Base-by-base conservation (phyloP, 2,329 filamentous ascomycete genomes). In the Daldinia sp. region DNA sequence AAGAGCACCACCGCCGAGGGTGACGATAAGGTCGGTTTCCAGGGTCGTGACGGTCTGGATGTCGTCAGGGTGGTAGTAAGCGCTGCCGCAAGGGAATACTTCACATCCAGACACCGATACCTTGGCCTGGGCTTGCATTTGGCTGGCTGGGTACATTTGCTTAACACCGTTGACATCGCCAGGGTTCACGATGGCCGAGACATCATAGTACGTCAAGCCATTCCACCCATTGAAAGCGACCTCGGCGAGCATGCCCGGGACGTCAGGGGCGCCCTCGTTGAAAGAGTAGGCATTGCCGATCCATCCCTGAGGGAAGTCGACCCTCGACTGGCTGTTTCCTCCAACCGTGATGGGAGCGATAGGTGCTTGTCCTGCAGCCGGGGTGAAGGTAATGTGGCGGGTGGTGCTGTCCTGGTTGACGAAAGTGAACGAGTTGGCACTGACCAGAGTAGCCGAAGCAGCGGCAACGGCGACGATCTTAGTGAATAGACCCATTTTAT, bases 121-220 rank as follows among this genome's bases (percentile, higher is more conserved):
- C 66, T 77, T 70, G 58, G 65, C 37, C 21, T 34, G 32, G 19
- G 43, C 39, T 8, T 56, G 25, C n/a, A 60, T 32, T 49, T 75
- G 54, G 52, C 54, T 70, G 57, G 72, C 73, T 25, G 84, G 84
- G 76, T 77, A 86, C 74, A 87, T 80, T 77, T 81, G 75, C 80
- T 86, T 85, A 70, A 87, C 79, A 69, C 83, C 83, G 66, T 81
- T 59, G 67, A 76, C 69, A 74, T 86, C 85, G 35, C 71, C 71
- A 51, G 82, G 75, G 74, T 83, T 76, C 69, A 86, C 82, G 66
- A 87, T 87, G 73, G 84, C 84, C 9, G 83, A 86, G 64, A 87
- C 83, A 66, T 87, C 85, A 60, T 84, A 87, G 80, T 81, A 87
- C 59, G 81, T 85, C 61, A 77, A 63, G 66, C 77, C 83, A 53